Evolutionary conservation across 1,139 yeast genomes (phyloP).

Genomic region (Saccharomyces pastorianus): DNA sequence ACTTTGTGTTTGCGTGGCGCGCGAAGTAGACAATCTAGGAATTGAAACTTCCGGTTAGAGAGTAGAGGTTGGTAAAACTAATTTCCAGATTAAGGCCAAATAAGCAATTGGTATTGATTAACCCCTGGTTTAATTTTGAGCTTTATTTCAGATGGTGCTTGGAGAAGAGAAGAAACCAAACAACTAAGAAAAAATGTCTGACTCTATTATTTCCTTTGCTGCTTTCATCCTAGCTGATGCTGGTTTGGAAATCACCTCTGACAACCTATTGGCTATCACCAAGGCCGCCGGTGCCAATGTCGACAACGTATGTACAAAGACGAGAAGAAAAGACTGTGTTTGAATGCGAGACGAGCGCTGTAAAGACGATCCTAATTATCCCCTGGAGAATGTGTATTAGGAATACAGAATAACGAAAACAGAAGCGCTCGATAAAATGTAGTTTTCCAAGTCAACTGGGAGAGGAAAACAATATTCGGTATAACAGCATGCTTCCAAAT

Average conservation of each 20-base stretch:
- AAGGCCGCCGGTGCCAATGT: constrained; percentile 86
- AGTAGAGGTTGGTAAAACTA: background rate
- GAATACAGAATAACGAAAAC: background rate
- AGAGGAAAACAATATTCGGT: background rate
- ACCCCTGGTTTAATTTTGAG: background rate
- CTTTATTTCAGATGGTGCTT: background rate
- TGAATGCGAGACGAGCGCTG: background rate
- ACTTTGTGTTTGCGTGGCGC: background rate
- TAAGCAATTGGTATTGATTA: background rate
- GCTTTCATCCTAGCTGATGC: constrained; percentile 98
- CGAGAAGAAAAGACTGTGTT: background rate
- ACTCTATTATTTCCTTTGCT: constrained; percentile 53
- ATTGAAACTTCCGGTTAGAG: background rate
- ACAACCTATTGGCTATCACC: constrained; percentile 77
- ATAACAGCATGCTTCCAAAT: background rate
- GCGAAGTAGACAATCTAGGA: background rate
- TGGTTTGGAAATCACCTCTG: constrained; percentile 89
- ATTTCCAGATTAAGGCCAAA: background rate
- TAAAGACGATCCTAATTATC: background rate
- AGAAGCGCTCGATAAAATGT: background rate
- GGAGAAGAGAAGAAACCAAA: background rate
- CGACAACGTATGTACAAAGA: constrained; percentile 46
- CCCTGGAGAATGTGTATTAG: background rate
- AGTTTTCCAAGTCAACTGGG: background rate
- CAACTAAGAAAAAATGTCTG: constrained; percentile 38